Evolutionary conservation across 305 asterid genomes (phyloP), one percentile per base, ranked within the genome.

Genomic region (Ajuga reptans): DNA sequence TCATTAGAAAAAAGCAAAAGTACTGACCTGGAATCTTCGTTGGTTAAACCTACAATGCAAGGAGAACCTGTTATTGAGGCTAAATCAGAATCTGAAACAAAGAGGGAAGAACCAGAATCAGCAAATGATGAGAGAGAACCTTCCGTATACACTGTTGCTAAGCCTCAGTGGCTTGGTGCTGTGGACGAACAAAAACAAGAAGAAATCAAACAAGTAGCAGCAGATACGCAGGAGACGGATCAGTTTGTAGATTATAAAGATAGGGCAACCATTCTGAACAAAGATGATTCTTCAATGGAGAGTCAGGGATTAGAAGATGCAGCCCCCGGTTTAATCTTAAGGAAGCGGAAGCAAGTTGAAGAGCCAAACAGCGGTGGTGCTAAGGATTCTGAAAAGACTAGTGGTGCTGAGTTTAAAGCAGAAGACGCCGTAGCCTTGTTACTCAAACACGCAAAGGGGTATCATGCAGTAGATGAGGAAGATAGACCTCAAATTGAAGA

Each of bases 161-260:
- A 90, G 83, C 94, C 97, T 68, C 99, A 89, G 74, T 90, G 97
- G 97, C 97, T 93, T 73, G 97, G 97, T 56, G 99, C 99, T 65
- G 91, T 89, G 33, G 83, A 81, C 57, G 82, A 83, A 69, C 74
- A 34, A 51, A 79, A 83, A 74, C 86, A 69, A 47, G 68, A 87
- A 82, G 95, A 87, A 78, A 65, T 54, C 9, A 65, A 55, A 64
- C 84, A 69, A 52, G 67, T 60, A 17, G 71, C 78, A 34, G 86
- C 83, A 58, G 37, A 55, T n/a, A 24, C 39, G 36, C 86, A 79
- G 74, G 97, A 83, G 51, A 76, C 78, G 1, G 95, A 93, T 72
- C 78, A 81, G 72, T 90, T 93, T 85, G 92, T 93, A 17, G 96
- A 87, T 80, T 93, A 93, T 65, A 93, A 86, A 78, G 91, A 89